Evolutionary conservation across 2,329 filamentous ascomycete genomes (phyloP).

Genomic region (Parafenestella ontariensis): DNA sequence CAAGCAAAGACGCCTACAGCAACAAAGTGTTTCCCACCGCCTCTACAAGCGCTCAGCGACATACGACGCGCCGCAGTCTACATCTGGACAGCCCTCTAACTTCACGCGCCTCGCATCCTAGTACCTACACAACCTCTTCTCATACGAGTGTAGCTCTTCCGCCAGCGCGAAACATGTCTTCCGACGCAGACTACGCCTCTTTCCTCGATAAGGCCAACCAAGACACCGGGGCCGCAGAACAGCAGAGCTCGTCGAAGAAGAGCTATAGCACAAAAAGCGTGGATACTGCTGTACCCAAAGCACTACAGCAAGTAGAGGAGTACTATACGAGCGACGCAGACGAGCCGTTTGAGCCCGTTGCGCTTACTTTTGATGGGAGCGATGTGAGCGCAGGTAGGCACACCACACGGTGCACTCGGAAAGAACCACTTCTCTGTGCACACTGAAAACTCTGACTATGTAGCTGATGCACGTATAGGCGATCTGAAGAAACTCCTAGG

Average conservation of each 20-base stretch:
- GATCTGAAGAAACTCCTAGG: slow-evolving; percentile 74
- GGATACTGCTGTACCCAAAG: slow-evolving; percentile 64
- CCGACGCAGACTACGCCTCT: slow-evolving; percentile 81
- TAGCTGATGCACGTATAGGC: slow-evolving; percentile 54
- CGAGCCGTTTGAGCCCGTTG: slow-evolving; percentile 82
- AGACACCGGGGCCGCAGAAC: slow-evolving; percentile 55
- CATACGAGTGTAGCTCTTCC: not conserved
- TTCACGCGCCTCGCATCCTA: not conserved
- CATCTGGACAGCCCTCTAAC: not conserved
- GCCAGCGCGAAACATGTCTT: slow-evolving; percentile 63
- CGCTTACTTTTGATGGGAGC: slow-evolving; percentile 65
- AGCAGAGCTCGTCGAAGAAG: slow-evolving; percentile 31
- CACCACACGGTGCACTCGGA: not conserved
- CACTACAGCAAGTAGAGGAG: slow-evolving; percentile 54
- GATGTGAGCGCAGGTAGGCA: slow-evolving; percentile 64
- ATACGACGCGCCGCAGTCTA: not conserved
- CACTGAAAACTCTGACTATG: not conserved
- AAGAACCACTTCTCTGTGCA: not conserved
- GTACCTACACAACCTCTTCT: not conserved
- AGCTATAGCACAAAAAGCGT: slow-evolving; percentile 48
- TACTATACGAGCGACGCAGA: slow-evolving; percentile 84
- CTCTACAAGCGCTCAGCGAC: not conserved
- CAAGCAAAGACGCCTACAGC: not conserved
- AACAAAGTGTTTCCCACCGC: not conserved
- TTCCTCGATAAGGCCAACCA: slow-evolving; percentile 89